Base-by-base conservation (phyloP, 1,284 basidiomycete genomes). In the Sanghuangporus weigelae region DNA sequence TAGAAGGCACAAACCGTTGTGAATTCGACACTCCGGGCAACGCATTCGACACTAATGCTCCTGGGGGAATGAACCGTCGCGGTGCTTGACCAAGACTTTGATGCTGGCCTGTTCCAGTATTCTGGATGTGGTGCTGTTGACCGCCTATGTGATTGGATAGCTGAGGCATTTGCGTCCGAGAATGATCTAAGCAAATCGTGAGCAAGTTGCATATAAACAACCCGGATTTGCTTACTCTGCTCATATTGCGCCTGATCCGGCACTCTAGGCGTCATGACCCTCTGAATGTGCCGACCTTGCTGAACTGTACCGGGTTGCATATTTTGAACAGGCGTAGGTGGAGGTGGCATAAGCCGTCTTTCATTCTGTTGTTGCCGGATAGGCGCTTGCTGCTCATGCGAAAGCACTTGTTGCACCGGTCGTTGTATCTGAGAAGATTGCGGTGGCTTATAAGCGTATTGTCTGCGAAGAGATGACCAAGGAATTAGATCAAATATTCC, bases 371-470 rank as follows among this genome's bases (percentile, higher is more conserved):
- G 59, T 0, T 57, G 62, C 35, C 63, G 50, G 14, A 35, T 35
- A 7, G 63, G 59, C 19, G 61, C 65, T 57, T 66, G 61, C 54
- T 63, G 65, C 21, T 36, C 50, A 57, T 63, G 38, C 11, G 65
- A 63, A 12, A 63, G 53, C 11, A 60, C 51, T 48, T 66, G 61
- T n/a, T 51, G 57, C 3, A n/a, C 6, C 38, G 51, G 61, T 14
- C 39, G 6, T n/a, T 40, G 63, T 23, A 23, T 56, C 36, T 63
- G 64, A 6, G 39, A 40, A 16, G 58, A 49, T 39, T 63, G 65
- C 11, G 61, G 61, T 11, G 55, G 55, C n/a, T 56, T 60, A 57
- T 66, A 66, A 60, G 65, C 62, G 57, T 66, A 66, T 21, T 63
- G 61, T 26, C 65, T 66, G 19, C 3, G 16, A 51, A 7, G 14